Conservation (phyloP, 495 filamentous ascomycete genomes). For the Platismatia glauca region DNA sequence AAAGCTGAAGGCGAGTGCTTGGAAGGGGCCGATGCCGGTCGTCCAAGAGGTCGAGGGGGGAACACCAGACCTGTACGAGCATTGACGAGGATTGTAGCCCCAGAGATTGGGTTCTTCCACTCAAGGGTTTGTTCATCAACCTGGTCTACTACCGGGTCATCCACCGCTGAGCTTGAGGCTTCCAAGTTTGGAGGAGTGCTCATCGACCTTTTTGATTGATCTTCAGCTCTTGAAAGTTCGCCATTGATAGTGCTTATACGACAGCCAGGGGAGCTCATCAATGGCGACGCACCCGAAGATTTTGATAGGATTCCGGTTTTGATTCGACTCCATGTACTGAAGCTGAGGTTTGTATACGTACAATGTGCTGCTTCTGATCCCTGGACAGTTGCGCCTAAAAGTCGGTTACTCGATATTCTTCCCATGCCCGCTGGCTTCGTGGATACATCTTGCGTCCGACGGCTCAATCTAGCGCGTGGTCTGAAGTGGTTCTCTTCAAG, state of each 20-base stretch:
- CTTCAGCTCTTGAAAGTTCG: neutral
- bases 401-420: neutral
- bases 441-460: neutral
- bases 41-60: neutral
- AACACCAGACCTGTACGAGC: conserved; percentile 52
- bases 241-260: neutral
- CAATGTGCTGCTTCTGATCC: conserved; percentile 3
- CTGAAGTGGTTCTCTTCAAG: conserved; percentile 57
- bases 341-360: conserved; percentile 30
- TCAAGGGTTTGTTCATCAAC: conserved; percentile 35
- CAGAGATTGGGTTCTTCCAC: conserved; percentile 65
- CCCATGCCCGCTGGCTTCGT: neutral
- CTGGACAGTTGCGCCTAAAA: conserved; percentile 7
- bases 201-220: neutral
- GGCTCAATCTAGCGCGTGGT: conserved; percentile 31
- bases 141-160: neutral
- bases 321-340: conserved; percentile 57
- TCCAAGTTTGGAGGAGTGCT: neutral
- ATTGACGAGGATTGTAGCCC: conserved; percentile 49
- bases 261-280: neutral
- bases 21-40: conserved; percentile 13
- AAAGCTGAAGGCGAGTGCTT: neutral
- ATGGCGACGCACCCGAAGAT: neutral
- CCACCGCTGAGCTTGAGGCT: neutral
- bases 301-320: conserved; percentile 41